Percentiles rank a stretch among this genome's conserved stretches.
Conservation (phyloP, 202 grass and related monocot genomes). For the Tripidium arundinaceum region DNA sequence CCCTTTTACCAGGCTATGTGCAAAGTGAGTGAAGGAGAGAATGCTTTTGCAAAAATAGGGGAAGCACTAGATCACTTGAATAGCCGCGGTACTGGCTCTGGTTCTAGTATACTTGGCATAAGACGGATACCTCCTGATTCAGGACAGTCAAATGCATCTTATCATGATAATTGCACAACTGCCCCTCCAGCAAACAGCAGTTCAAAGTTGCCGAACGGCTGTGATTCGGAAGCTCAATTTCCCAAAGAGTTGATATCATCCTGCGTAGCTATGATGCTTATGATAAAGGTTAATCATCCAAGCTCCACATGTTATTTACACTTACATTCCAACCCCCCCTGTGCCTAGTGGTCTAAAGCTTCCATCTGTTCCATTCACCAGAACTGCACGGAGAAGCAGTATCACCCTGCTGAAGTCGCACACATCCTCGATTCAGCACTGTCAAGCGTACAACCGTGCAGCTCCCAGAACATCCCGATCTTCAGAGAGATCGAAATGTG, state of each 20-base stretch:
- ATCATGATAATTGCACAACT: conserved; percentile 50
- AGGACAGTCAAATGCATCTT: conserved; percentile 56
- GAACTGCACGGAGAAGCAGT: conserved; percentile 91
- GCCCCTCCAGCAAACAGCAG: conserved; percentile 26
- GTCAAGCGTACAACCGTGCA: conserved; percentile 67
- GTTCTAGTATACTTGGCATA: conserved; percentile 66
- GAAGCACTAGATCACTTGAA: conserved; percentile 71
- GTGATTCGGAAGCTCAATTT: conserved; percentile 49
- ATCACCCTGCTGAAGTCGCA: conserved; percentile 81
- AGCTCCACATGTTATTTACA: neutral
- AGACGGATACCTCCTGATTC: conserved; percentile 69
- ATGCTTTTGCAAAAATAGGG: conserved; percentile 70
- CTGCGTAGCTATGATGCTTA: conserved; percentile 73
- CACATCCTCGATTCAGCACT: conserved; percentile 81
- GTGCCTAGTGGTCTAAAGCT: conserved; percentile 1
- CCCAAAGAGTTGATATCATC: conserved; percentile 82
- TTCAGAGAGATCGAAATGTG: conserved; percentile 87
- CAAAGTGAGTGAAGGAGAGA: conserved; percentile 70
- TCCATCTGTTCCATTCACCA: conserved; percentile 30
- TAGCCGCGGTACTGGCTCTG: conserved; percentile 52
- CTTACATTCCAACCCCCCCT: neutral
- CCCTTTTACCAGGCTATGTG: conserved; percentile 62
- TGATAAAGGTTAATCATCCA: conserved; percentile 75
- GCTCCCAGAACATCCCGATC: conserved; percentile 61
- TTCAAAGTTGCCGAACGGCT: conserved; percentile 44